Evolutionary conservation across 1,284 basidiomycete genomes (phyloP).

Genomic region (Pascua guehoae): DNA sequence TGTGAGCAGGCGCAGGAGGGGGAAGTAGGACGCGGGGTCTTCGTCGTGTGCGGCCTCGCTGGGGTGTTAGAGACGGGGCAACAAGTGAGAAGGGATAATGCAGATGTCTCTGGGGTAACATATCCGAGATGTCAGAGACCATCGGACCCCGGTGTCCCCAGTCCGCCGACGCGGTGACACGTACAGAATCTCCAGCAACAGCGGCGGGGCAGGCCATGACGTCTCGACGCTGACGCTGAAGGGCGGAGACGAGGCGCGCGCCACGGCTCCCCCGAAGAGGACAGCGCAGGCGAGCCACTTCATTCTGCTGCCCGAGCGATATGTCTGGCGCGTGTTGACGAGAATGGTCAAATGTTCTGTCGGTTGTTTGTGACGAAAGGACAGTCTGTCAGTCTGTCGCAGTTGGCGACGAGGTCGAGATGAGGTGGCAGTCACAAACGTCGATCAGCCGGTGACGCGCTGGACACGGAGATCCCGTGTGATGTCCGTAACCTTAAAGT

Average conservation of each 20-base stretch:
- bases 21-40: conserved; percentile 65
- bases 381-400: no score
- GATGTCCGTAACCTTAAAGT: no score
- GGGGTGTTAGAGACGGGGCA: not conserved
- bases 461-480: no score
- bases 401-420: no score
- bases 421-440: no score
- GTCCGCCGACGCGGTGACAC: conserved; percentile 37
- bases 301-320: conserved; percentile 1
- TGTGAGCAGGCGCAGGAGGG: conserved; percentile 62
- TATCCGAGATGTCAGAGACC: not conserved
- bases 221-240: conserved; percentile 74
- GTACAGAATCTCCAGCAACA: conserved; percentile 77
- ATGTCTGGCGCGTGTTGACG: no score
- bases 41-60: conserved; percentile 65
- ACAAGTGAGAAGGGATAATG: conserved; percentile 3
- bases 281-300: conserved; percentile 12
- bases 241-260: conserved; percentile 56
- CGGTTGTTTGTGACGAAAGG: no score
- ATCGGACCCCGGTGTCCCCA: not conserved
- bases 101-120: conserved; percentile 3
- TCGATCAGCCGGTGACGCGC: no score
- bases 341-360: no score
- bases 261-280: not conserved
- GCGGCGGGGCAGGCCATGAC: conserved; percentile 71